phyloP scores from a whole-genome alignment of 805 yeast species.

The Isabelozyma gotoi region DNA sequence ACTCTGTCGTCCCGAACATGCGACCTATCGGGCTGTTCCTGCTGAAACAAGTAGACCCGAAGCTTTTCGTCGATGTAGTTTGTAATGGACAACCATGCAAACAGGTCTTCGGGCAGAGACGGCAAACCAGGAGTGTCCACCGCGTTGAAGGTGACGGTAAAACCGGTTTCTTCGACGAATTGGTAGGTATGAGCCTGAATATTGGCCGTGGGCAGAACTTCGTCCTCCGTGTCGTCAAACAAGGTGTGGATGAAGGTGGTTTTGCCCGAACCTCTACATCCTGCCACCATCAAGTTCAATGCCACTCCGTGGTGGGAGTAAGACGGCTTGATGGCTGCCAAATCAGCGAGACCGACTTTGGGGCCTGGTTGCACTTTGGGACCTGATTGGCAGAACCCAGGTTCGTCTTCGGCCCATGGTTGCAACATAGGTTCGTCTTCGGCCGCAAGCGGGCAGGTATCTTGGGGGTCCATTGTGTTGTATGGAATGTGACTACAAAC shows the following conservation, averaged over 20 bases:
- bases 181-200: conserved; percentile 43
- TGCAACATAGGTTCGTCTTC: no score
- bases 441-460: no score
- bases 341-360: conserved; percentile 19
- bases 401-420: no score
- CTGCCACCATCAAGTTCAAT: conserved; percentile 41
- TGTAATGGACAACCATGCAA: conserved; percentile 45
- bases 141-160: conserved; percentile 57
- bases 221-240: conserved; percentile 45
- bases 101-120: conserved; percentile 51
- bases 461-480: neutral
- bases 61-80: conserved; percentile 81
- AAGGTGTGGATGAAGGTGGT: conserved; percentile 79
- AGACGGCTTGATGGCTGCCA: conserved; percentile 29
- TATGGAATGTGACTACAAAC: neutral
- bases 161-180: conserved; percentile 64
- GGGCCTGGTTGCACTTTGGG: neutral
- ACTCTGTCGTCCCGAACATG: conserved; percentile 60
- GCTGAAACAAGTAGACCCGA: conserved; percentile 64
- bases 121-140: conserved; percentile 81
- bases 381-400: no score
- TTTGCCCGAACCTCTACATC: conserved; percentile 51
- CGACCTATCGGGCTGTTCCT: conserved; percentile 44
- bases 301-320: conserved; percentile 26
- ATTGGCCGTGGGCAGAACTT: conserved; percentile 19